These are phyloP conservation scores for Dovyalis caffra DNA, from an alignment of 345 rosid species.

Conservation along the genomic window DNA sequence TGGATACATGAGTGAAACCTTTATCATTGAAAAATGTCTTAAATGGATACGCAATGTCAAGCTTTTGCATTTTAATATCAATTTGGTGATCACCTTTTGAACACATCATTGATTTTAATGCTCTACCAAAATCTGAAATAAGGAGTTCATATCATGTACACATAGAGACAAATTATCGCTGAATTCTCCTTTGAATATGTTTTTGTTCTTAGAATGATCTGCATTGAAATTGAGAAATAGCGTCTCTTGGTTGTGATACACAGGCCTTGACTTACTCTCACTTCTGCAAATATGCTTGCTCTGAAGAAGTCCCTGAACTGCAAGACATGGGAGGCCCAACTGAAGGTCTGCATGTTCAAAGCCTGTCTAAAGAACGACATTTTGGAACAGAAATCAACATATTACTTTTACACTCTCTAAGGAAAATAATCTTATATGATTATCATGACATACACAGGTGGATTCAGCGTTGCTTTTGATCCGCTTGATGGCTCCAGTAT, in stretches of 20 bases:
- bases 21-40: neutral
- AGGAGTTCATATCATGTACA: no score
- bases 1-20: neutral
- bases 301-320: constrained; percentile 93
- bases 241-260: constrained; percentile 6
- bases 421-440: constrained; percentile 6
- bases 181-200: no score
- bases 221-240: no score
- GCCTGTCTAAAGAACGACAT: neutral
- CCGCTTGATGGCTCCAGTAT: constrained; percentile 86
- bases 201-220: no score
- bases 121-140: no score
- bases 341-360: constrained; percentile 55
- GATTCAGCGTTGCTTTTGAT: constrained; percentile 92
- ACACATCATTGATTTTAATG: no score
- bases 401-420: neutral
- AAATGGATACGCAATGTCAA: neutral
- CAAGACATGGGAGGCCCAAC: constrained; percentile 97
- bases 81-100: neutral
- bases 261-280: constrained; percentile 91
- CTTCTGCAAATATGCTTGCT: constrained; percentile 93
- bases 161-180: no score
- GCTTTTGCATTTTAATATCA: neutral
- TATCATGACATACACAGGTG: constrained; percentile 41
- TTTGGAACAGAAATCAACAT: neutral